These are phyloP conservation scores for Cryomyces minteri DNA, from an alignment of 495 filamentous ascomycete species.

Conservation along the genomic window DNA sequence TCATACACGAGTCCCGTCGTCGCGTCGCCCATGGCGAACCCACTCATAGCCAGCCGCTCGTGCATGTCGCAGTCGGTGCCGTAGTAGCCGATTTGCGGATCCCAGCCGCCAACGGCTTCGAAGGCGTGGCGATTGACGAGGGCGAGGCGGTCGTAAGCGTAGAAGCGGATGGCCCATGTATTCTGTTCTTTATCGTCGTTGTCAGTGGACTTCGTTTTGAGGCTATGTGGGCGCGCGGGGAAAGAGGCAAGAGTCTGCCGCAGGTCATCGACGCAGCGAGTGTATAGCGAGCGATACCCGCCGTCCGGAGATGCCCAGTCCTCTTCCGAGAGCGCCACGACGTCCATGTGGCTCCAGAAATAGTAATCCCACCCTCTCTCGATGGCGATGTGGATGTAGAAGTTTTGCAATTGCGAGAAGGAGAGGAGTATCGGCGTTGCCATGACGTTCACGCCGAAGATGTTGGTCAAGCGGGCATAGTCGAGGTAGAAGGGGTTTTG, in stretches of 20 bases:
- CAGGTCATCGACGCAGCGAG: constrained; percentile 26
- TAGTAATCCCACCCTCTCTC: constrained; percentile 30
- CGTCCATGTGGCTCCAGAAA: constrained; percentile 45
- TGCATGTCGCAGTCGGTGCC: constrained; percentile 42
- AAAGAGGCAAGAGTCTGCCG: no score
- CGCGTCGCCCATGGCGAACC: constrained; percentile 27
- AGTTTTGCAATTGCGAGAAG: constrained; percentile 48
- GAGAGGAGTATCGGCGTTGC: constrained; percentile 36
- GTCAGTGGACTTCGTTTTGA: constrained; percentile 4
- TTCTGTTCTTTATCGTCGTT: background rate
- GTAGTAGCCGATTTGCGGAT: constrained; percentile 42
- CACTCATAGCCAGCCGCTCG: constrained; percentile 29
- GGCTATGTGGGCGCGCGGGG: constrained; percentile 8
- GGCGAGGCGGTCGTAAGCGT: constrained; percentile 38
- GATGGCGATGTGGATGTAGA: constrained; percentile 30
- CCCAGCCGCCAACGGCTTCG: constrained; percentile 38
- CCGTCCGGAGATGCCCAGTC: constrained; percentile 12
- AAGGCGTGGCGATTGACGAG: constrained; percentile 35
- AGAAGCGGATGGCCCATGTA: constrained; percentile 28
- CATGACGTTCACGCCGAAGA: constrained; percentile 36
- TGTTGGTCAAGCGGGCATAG: constrained; percentile 28
- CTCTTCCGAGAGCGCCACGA: constrained; percentile 35
- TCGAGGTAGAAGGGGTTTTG: constrained; percentile 47
- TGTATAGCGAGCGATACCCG: constrained; percentile 33
- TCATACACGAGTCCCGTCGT: constrained; percentile 34